Evolutionary conservation across 192 early-diverging fungal genomes (phyloP), one percentile per base, ranked within the genome.

Genomic region (Coemansia sp.): DNA sequence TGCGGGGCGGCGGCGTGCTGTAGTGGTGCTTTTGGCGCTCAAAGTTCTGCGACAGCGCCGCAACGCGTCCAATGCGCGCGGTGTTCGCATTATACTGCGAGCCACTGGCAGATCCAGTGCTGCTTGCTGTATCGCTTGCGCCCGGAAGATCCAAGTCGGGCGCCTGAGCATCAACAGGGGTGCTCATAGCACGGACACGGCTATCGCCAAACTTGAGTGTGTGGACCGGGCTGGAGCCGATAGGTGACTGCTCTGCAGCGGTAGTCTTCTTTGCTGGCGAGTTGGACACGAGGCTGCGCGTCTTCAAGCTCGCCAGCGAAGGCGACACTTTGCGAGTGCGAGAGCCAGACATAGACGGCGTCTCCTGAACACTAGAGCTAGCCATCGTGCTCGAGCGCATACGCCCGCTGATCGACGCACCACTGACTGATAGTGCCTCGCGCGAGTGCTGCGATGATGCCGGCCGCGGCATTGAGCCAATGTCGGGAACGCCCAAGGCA

Each of bases 21-120:
- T 36, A 14, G 35, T 63, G 45, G 22, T 48, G 19, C 22, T 52
- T 38, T n/a, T 52, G 38, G 25, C 60, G 55, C 51, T 70, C 69
- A 66, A 73, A 73, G 53, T 57, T 73, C 50, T 73, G 69, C 33
- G 69, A 73, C 32, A 73, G 20, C 11, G 69, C 69, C 1, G 69
- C 69, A 3, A 73, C 69, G 2, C 69, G 69, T 6, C 69, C 69
- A 40, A 73, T 73, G 13, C 69, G 62, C 21, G 69, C 69, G 1
- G 50, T 31, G 38, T 28, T 59, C 7, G 56, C 16, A 7, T 40
- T 38, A 5, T 17, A 7, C 12, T 40, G 44, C 31, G 42, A n/a
- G 6, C 31, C 44, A 41, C 35, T 19, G 17, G 6, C 20, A n/a
- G 20, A 25, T 30, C 10, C 41, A 18, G 30, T 20, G 30, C 27